Percentiles rank a stretch among this genome's conserved stretches.
These are phyloP conservation scores for Coniochaeta sp. DNA, from an alignment of 2,329 filamentous ascomycete species.

Conservation along the genomic window DNA sequence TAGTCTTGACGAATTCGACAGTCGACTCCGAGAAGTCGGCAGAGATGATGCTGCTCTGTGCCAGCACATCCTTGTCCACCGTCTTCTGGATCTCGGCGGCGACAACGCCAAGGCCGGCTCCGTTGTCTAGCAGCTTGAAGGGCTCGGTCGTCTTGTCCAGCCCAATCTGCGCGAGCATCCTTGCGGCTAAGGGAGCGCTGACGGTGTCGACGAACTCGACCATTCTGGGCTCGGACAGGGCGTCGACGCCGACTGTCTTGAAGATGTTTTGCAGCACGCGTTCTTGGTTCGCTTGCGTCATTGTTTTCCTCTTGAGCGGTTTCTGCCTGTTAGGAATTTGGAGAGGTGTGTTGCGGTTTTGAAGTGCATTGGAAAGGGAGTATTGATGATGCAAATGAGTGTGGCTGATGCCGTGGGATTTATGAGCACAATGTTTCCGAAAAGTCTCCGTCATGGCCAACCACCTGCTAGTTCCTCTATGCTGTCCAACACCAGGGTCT, in stretches of 20 bases:
- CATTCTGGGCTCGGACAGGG: constrained; percentile 2
- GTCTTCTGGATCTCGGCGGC: constrained; percentile 33
- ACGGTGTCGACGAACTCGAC: constrained; percentile 7
- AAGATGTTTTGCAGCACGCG: constrained; percentile 5
- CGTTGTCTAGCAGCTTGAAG: constrained; percentile 40
- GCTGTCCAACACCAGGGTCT: not conserved
- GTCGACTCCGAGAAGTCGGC: constrained; percentile 37
- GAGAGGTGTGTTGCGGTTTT: not conserved
- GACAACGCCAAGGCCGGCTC: constrained; percentile 44
- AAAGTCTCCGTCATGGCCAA: not conserved
- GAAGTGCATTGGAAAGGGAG: not conserved
- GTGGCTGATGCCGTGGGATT: not conserved
- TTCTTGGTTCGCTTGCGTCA: not conserved
- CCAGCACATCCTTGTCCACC: constrained; percentile 28
- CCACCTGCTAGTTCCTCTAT: too few species aligned
- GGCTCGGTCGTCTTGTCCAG: constrained; percentile 18
- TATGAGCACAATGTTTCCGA: not conserved
- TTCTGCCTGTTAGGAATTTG: not conserved
- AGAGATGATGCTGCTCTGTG: constrained; percentile 37
- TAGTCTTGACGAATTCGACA: constrained; percentile 29
- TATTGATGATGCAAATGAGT: not conserved
- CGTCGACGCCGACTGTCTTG: not conserved
- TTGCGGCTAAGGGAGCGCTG: constrained; percentile 13
- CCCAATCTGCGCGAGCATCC: constrained; percentile 22
- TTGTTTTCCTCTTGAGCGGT: not conserved